A percentile compares a stretch with the other conserved stretches of the same genome.
These are phyloP conservation scores for Ophiocordyceps sinensis DNA, from an alignment of 2,329 filamentous ascomycete species.

Conservation along the genomic window DNA sequence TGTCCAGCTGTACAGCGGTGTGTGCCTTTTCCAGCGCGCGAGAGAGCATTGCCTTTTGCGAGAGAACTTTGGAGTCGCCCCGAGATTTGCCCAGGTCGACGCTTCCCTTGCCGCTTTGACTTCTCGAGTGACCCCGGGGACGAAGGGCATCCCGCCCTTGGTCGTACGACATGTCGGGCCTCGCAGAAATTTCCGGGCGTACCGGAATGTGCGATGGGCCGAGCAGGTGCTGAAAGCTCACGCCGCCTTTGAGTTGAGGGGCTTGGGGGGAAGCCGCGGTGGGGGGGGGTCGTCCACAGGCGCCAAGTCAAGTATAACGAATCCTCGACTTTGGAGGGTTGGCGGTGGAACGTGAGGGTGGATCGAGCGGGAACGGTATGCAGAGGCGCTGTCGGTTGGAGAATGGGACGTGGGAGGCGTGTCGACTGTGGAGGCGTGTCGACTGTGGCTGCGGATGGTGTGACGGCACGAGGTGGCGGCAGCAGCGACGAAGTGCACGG, in stretches of 20 bases:
- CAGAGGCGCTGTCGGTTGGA: too few relatives aligned
- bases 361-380: too few relatives aligned
- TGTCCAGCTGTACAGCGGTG: constrained; percentile 87
- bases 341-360: too few relatives aligned
- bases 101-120: constrained; percentile 18
- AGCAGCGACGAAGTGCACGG: constrained; percentile 30
- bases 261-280: too few relatives aligned
- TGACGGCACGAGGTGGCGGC: constrained; percentile 16
- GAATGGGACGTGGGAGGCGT: too few relatives aligned
- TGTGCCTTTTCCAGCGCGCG: constrained; percentile 91
- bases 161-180: constrained; percentile 16
- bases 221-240: too few relatives aligned
- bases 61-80: constrained; percentile 32
- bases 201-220: constrained; percentile 3
- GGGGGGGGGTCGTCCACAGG: too few relatives aligned
- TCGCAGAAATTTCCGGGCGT: constrained; percentile 5
- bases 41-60: constrained; percentile 94
- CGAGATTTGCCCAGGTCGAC: constrained; percentile 14
- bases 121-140: constrained; percentile 16
- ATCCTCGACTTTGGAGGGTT: too few relatives aligned
- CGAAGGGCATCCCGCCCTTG: constrained; percentile 13
- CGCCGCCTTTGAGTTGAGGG: too few relatives aligned
- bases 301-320: too few relatives aligned
- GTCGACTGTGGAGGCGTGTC: too few relatives aligned
- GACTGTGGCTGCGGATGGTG: too few relatives aligned